Evolutionary conservation across 495 filamentous ascomycete genomes (phyloP).

Genomic region (Tuber borchii): DNA sequence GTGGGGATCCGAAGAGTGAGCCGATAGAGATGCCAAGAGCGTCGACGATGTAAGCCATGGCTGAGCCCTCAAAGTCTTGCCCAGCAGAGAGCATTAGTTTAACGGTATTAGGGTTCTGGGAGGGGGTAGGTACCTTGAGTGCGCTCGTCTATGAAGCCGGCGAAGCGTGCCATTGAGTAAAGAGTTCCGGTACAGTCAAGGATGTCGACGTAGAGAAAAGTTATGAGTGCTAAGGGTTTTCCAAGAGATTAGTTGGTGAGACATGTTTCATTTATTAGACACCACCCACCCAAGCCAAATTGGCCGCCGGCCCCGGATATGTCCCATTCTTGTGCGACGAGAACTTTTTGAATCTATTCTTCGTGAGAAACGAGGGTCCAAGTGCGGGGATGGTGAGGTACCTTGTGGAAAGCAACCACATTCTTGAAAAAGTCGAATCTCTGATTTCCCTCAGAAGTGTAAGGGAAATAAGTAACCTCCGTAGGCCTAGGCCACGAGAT

Average conservation of each 20-base stretch:
- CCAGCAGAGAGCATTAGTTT: constrained; percentile 25
- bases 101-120: background rate
- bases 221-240: constrained; percentile 56
- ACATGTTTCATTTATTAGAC: constrained; percentile 11
- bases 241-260: constrained; percentile 8
- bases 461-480: constrained; percentile 68
- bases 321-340: constrained; percentile 63
- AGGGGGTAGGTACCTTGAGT: constrained; percentile 30
- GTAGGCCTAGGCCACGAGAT: constrained; percentile 75
- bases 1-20: constrained; percentile 63
- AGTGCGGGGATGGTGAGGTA: background rate
- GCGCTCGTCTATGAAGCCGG: constrained; percentile 57
- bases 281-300: constrained; percentile 54
- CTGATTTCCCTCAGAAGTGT: constrained; percentile 57
- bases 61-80: constrained; percentile 68
- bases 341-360: constrained; percentile 53
- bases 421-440: constrained; percentile 77
- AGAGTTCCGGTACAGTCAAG: constrained; percentile 58
- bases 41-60: constrained; percentile 71
- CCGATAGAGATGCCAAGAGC: constrained; percentile 71
- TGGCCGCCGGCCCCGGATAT: constrained; percentile 57
- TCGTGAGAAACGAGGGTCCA: background rate
- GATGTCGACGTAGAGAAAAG: constrained; percentile 81
- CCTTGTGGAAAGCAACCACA: constrained; percentile 66
- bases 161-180: constrained; percentile 78